phyloP scores from a whole-genome alignment of 345 rosid genomes.

The Crucihimalaya himalaica region DNA sequence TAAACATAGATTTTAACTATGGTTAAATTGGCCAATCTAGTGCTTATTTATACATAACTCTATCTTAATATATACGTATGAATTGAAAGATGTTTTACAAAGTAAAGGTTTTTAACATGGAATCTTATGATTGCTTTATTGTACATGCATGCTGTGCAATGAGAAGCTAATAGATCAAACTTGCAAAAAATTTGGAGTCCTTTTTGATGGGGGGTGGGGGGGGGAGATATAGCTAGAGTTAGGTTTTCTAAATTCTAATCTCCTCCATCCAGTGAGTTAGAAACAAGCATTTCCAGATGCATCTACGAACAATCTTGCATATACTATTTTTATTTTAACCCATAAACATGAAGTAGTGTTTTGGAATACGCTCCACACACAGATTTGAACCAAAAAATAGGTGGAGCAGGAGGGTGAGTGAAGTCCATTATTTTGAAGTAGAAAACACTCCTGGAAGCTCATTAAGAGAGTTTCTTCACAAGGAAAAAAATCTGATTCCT shows the following conservation, averaged over 20 bases:
- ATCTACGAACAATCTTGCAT: conserved; percentile 1
- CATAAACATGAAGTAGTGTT: no score
- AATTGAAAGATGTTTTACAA: background rate
- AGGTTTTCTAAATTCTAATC: background rate
- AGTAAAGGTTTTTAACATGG: background rate
- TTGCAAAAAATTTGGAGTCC: background rate
- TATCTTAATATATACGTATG: background rate
- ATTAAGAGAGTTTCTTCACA: no score
- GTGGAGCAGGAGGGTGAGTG: no score
- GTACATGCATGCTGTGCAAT: background rate
- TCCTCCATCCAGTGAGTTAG: background rate
- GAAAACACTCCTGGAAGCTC: no score
- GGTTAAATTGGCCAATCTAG: background rate
- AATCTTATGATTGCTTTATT: background rate
- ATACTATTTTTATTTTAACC: background rate
- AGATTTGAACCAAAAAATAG: no score
- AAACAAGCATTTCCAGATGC: conserved; percentile 12
- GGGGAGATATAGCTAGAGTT: background rate
- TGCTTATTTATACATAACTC: background rate
- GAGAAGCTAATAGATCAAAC: background rate
- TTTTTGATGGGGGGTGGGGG: no score
- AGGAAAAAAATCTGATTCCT: no score
- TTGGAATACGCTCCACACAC: no score
- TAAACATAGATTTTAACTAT: background rate
- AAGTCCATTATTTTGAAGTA: no score